Base-by-base conservation (phyloP, 495 filamentous ascomycete genomes). In the Choiromyces venosus region DNA sequence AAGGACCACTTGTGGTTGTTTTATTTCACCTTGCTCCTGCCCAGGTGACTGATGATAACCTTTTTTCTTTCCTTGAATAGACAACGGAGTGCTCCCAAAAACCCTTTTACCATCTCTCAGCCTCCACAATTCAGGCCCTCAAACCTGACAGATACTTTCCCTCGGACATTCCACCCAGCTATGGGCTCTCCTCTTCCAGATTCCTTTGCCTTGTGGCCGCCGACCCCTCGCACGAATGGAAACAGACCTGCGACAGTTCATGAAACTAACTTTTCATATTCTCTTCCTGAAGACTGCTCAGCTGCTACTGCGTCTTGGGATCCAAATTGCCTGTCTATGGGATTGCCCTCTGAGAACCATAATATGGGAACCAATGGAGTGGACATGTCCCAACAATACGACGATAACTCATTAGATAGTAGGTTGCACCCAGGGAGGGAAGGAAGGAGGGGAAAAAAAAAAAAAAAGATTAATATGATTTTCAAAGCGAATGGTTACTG, bases 211-310 rank as follows among this genome's bases (percentile, higher is more conserved):
- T 42, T 81, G 67, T 81, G 79, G 79, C 79, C 79, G 29, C 79
- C 79, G 14, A 81, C 79, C 39, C 79, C 79, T 71, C 78, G 65
- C 65, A 71, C 74, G 36, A 75, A 71, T 73, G 69, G 75, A 42
- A 73, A 69, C 71, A 76, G 87, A 37, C 86, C 87, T 46, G 86
- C 86, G 46, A 87, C 86, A 56, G 88, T 88, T 72, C 86, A 87
- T 70, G 87, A 88, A 80, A 77, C 79, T 40, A 86, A 84, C 52
- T 89, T 89, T 76, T 85, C 86, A 56, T 89, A 86, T 72, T 87
- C 86, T 74, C 82, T 88, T 68, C 83, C 84, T 35, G 86, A 85
- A 52, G 84, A 85, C 25, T 87, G 84, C 67, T 69, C 75, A 37
- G 82, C 83, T 37, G 81, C 84, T 0, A 74, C 87, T 68, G 82